A percentile compares a stretch with the other conserved stretches of the same genome.
Evolutionary conservation across 306 rosid species (phyloP).

Genomic region (Cyclanthera cordifolia): DNA sequence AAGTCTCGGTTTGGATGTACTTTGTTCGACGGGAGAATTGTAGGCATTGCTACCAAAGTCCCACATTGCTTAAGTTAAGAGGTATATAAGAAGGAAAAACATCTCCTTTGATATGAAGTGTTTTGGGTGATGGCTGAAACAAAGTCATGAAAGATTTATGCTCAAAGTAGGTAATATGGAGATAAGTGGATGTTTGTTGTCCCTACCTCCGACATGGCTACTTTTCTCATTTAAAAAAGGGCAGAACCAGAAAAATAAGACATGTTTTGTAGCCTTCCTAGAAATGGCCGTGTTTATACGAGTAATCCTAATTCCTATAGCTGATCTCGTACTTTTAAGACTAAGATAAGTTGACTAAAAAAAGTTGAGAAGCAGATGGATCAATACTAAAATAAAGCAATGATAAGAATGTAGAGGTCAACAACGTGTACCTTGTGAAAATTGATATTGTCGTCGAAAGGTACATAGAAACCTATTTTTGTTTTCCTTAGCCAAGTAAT

Average conservation of each 20-base stretch:
- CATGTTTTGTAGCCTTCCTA: not conserved
- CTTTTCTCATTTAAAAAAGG: not conserved
- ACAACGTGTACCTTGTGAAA: constrained; percentile 71
- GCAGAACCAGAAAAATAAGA: not conserved
- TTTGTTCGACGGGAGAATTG: too few species aligned
- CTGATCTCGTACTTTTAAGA: not conserved
- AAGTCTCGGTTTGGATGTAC: too few species aligned
- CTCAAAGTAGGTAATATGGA: too few species aligned
- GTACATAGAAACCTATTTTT: constrained; percentile 44
- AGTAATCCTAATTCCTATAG: not conserved
- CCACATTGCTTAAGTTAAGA: too few species aligned
- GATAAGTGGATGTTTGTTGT: too few species aligned
- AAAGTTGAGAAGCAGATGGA: not conserved
- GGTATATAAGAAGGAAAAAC: too few species aligned
- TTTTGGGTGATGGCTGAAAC: too few species aligned
- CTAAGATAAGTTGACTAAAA: not conserved
- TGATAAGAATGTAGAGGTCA: not conserved
- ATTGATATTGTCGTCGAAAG: constrained; percentile 97
- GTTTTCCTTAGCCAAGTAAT: constrained; percentile 93
- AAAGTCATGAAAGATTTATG: too few species aligned
- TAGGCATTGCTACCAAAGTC: too few species aligned
- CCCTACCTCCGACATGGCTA: not conserved
- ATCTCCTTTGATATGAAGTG: too few species aligned
- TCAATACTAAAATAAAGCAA: not conserved
- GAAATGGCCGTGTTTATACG: not conserved